Conservation (phyloP, 2,329 filamentous ascomycete genomes). For the Scytalidium lignicola region DNA sequence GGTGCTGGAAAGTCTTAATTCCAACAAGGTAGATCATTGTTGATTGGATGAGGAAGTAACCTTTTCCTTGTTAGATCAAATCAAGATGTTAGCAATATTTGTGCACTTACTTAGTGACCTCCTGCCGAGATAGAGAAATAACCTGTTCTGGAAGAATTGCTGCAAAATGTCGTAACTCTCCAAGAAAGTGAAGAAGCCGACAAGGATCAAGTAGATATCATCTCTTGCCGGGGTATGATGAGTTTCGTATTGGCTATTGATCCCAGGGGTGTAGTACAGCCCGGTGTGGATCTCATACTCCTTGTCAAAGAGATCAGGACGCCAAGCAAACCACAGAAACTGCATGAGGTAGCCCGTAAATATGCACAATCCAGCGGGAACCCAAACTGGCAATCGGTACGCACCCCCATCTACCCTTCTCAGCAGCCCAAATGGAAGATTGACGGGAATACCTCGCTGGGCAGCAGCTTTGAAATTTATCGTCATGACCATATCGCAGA, state of each 20-base stretch:
- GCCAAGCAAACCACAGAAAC: constrained; percentile 37
- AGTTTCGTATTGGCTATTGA: constrained; percentile 30
- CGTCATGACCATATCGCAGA: constrained; percentile 36
- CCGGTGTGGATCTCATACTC: constrained; percentile 36
- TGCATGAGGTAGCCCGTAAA: constrained; percentile 33
- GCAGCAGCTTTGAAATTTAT: constrained; percentile 31
- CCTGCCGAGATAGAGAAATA: constrained; percentile 33
- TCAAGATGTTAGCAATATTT: neutral
- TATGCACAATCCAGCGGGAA: constrained; percentile 26
- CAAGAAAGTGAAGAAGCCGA: constrained; percentile 35
- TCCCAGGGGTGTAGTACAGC: constrained; percentile 31
- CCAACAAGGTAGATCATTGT: constrained; percentile 1
- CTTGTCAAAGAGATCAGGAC: constrained; percentile 28
- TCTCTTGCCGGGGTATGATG: constrained; percentile 32
- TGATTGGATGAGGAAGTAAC: constrained; percentile 2
- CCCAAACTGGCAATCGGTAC: constrained; percentile 25
- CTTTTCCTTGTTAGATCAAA: neutral
- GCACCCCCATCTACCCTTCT: constrained; percentile 5
- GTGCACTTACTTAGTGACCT: constrained; percentile 37
- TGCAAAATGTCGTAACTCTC: constrained; percentile 34
- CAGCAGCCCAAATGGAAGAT: constrained; percentile 2
- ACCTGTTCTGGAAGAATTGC: constrained; percentile 27
- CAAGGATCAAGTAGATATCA: constrained; percentile 38
- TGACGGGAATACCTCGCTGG: constrained; percentile 17
- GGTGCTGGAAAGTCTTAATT: constrained; percentile 29